Base-by-base conservation (phyloP, 257 asterid species). In the Eucommia ulmoides region DNA sequence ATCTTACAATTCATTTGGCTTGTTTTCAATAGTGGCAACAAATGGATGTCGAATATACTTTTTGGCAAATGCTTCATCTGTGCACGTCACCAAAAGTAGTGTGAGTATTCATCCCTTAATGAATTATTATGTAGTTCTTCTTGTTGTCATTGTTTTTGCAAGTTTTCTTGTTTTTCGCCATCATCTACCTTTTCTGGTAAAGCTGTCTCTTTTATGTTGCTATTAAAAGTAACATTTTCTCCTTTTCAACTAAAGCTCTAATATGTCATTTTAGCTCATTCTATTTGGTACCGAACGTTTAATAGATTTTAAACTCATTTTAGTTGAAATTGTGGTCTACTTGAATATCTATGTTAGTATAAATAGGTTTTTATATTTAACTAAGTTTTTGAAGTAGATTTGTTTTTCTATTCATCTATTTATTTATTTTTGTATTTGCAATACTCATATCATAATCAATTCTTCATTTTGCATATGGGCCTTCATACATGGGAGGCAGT, bases 21-120 rank as follows among this genome's bases (percentile, higher is more conserved):
- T n/a, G n/a, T n/a, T n/a, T n/a, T n/a, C n/a, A n/a, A n/a, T 75
- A 91, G 99, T 86, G 97, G 95, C 97, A 81, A 70, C 99, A 91
- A 69, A 91, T 91, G 99, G 99, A 91, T 60, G 64, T 83, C 55
- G 99, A 91, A 67, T 91, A 91, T 69, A 83, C 99, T 22, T 86
- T 91, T 77, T 91, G 99, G 97, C 99, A 86, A 77, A 91, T 91
- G 99, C 93, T 91, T 60, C 74, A 91, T 70, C 76, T 91, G 49
- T 91, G 99, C 81, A 81, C 94, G 41, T 77, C 97, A 6, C 97
- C 99, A 4, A 91, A 91, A 91, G 94, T 91, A 50, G 99, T 91
- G 99, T 91, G 71, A 72, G 99, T 83, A 65, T 68, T 29, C 38
- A 29, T 7, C 38, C 7, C 12, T 67, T 56, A 21, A n/a, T n/a